phyloP scores from a whole-genome alignment of 768 basidiomycete species.

The Suillus plorans region DNA sequence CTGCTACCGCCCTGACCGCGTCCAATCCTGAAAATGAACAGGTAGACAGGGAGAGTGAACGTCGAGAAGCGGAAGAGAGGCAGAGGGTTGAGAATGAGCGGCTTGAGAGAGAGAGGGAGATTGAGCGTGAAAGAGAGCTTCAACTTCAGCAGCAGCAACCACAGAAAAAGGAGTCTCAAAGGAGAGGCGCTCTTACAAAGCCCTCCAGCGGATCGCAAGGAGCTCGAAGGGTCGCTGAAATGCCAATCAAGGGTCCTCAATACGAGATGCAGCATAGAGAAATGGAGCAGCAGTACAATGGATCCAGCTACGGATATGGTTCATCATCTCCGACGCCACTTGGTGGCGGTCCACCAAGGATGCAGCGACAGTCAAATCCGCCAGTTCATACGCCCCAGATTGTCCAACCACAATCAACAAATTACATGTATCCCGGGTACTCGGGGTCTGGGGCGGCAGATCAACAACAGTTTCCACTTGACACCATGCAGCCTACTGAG shows the following conservation, averaged over 20 bases:
- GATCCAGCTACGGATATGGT: conserved; percentile 29
- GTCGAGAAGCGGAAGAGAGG: conserved; percentile 41
- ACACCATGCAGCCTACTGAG: conserved; percentile 57
- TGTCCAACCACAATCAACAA: conserved; percentile 28
- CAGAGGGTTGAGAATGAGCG: conserved; percentile 41
- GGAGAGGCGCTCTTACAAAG: conserved; percentile 67
- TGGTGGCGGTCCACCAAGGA: conserved; percentile 18
- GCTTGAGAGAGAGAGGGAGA: conserved; percentile 51
- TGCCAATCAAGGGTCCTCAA: conserved; percentile 83
- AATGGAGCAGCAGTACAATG: conserved; percentile 85
- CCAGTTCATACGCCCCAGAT: conserved; percentile 29
- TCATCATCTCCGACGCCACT: conserved; percentile 25
- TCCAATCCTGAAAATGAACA: conserved; percentile 35
- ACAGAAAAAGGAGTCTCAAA: conserved; percentile 39
- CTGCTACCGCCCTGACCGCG: conserved; percentile 23
- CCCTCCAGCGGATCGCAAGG: conserved; percentile 45
- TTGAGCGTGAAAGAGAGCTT: conserved; percentile 21
- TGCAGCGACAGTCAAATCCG: conserved; percentile 26
- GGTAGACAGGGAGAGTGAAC: conserved; percentile 29
- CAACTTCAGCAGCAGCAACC: conserved; percentile 36
- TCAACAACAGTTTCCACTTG: conserved; percentile 52
- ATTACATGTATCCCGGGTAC: conserved; percentile 21
- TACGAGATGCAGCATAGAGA: conserved; percentile 94
- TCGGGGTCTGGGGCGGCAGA: conserved; percentile 25
- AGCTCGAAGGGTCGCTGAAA: conserved; percentile 73